These are phyloP conservation scores for Zygosaccharomyces pseudorouxii DNA, from an alignment of 805 yeast genomes.

Conservation along the genomic window DNA sequence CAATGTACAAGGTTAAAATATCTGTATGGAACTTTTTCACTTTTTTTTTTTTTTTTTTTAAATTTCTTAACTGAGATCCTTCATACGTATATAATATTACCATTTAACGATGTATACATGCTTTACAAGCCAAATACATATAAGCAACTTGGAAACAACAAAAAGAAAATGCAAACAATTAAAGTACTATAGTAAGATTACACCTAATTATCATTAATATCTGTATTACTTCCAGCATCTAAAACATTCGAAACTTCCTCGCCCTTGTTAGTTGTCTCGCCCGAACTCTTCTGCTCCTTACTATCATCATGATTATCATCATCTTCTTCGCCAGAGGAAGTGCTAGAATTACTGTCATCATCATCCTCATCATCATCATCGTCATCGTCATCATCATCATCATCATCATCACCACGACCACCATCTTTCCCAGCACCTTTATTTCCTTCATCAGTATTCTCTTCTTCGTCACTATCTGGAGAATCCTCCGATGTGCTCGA, in stretches of 20 bases:
- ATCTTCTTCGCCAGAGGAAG: conserved; percentile 20
- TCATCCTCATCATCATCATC: conserved; percentile 32
- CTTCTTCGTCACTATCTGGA: conserved; percentile 28
- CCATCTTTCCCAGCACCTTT: conserved; percentile 24
- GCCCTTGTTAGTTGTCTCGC: conserved; percentile 1
- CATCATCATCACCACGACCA: conserved; percentile 7
- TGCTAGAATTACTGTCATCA: conserved; percentile 5
- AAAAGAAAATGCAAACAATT: conserved; percentile 2
- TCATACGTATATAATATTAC: neutral
- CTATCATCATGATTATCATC: conserved; percentile 47
- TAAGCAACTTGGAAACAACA: neutral
- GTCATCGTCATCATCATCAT: conserved; percentile 1
- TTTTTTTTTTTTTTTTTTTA: neutral
- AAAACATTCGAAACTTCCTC: neutral
- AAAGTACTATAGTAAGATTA: conserved; percentile 14
- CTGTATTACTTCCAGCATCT: conserved; percentile 10
- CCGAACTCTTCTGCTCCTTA: conserved; percentile 22
- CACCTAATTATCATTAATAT: conserved; percentile 30
- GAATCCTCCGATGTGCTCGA: conserved; percentile 16
- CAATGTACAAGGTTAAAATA: conserved; percentile 49
- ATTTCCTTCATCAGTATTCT: conserved; percentile 17
- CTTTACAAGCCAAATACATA: neutral
- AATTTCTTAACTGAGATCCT: neutral
- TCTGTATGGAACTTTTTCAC: neutral
- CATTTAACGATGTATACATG: neutral